Conservation (phyloP, 1,284 basidiomycete genomes). For the Ganoderma leucocontextum region DNA sequence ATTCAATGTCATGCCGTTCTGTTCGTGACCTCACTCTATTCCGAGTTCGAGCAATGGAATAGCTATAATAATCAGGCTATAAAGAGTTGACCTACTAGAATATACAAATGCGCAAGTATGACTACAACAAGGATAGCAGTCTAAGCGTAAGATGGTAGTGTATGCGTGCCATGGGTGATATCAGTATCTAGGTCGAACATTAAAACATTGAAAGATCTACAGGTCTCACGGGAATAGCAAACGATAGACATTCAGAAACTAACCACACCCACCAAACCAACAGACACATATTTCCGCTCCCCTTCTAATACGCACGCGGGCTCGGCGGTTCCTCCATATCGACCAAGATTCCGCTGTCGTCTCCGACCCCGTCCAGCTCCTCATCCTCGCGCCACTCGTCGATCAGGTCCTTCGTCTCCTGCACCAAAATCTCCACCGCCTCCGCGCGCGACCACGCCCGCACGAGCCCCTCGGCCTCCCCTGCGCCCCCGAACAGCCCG, state of each 20-base stretch:
- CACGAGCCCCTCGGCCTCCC: constrained; percentile 41
- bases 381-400: constrained; percentile 61
- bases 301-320: not conserved
- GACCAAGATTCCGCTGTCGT: constrained; percentile 40
- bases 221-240: not conserved
- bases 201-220: too few relatives aligned
- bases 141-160: not conserved
- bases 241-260: not conserved
- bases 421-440: constrained; percentile 57
- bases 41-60: not conserved
- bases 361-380: constrained; percentile 33
- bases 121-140: not conserved
- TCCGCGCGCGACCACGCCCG: constrained; percentile 63
- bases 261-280: not conserved
- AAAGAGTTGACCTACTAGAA: not conserved
- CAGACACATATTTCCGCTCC: not conserved
- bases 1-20: not conserved
- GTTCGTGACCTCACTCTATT: not conserved
- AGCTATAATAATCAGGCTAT: not conserved
- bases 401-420: constrained; percentile 62
- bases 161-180: not conserved
- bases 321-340: constrained; percentile 31
- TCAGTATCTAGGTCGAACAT: not conserved
- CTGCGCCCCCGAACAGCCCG: constrained; percentile 29
- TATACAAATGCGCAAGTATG: not conserved